A percentile compares a stretch with the other conserved stretches of the same genome.
These are phyloP conservation scores for Leptographium galeiforme DNA, from an alignment of 2,329 filamentous ascomycete genomes.

Conservation along the genomic window DNA sequence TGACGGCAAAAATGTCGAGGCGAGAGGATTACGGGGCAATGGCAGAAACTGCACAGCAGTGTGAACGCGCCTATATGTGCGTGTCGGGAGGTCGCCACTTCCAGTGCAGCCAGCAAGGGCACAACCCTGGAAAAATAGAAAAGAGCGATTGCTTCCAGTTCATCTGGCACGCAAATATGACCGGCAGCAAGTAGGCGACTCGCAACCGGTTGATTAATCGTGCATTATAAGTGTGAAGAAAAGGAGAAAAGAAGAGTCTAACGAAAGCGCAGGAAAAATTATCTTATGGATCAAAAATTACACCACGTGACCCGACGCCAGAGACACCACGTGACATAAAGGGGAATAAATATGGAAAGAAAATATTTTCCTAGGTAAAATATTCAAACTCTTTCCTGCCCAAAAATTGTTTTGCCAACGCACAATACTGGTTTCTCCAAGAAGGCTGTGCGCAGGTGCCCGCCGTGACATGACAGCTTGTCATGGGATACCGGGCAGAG, in stretches of 20 bases:
- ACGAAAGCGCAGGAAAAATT: slow-evolving; percentile 4
- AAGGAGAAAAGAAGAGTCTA: slow-evolving; percentile 11
- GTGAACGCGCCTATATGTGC: background rate
- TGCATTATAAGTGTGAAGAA: slow-evolving; percentile 34
- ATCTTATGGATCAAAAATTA: background rate
- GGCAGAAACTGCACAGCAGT: background rate
- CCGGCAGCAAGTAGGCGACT: slow-evolving; percentile 37
- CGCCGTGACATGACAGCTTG: no score
- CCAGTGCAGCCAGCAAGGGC: slow-evolving; percentile 2
- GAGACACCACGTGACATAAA: background rate
- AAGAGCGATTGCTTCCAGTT: slow-evolving; percentile 16
- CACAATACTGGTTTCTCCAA: no score
- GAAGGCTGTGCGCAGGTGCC: no score
- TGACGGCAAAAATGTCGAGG: no score
- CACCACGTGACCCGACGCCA: slow-evolving; percentile 4
- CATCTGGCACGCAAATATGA: slow-evolving; percentile 49
- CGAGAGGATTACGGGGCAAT: no score
- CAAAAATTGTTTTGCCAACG: no score
- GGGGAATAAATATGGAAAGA: background rate
- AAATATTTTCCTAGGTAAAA: background rate
- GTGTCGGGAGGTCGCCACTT: background rate
- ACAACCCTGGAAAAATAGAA: background rate
- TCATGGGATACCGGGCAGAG: no score
- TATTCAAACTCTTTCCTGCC: no score
- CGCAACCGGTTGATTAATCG: slow-evolving; percentile 47